phyloP scores from a whole-genome alignment of 805 yeast genomes.

The Yamadazyma nakazawae region DNA sequence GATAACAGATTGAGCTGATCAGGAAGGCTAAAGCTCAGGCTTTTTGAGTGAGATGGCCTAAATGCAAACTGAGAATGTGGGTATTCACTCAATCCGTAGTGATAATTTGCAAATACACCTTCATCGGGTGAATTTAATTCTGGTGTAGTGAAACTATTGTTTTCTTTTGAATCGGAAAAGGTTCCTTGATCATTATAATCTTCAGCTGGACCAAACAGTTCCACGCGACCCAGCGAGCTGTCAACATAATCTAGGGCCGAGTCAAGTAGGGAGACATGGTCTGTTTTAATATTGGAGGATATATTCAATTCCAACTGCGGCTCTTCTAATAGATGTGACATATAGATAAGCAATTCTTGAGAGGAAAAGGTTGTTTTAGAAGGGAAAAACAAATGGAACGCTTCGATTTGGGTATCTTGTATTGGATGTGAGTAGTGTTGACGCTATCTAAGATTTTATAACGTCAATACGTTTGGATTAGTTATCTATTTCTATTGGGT shows the following conservation, averaged over 20 bases:
- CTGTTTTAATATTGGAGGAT: slow-evolving; percentile 4
- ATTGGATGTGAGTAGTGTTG: background rate
- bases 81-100: background rate
- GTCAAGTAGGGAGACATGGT: slow-evolving; percentile 3
- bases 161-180: slow-evolving; percentile 3
- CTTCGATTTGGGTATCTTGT: background rate
- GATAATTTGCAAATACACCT: slow-evolving; percentile 1
- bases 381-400: background rate
- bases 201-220: background rate
- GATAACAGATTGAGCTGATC: slow-evolving; percentile 14
- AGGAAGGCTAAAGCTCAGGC: slow-evolving; percentile 14
- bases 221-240: background rate
- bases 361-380: background rate
- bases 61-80: background rate
- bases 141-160: slow-evolving; percentile 24
- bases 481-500: slow-evolving; percentile 6
- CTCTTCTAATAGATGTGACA: slow-evolving; percentile 8
- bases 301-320: slow-evolving; percentile 7
- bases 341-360: background rate
- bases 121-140: slow-evolving; percentile 10
- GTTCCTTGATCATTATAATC: slow-evolving; percentile 1
- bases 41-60: slow-evolving; percentile 2
- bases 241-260: slow-evolving; percentile 5
- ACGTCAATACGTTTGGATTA: background rate
- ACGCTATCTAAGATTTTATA: too few relatives aligned